Evolutionary conservation across 2,329 filamentous ascomycete genomes (phyloP), one percentile per base, ranked within the genome.

Genomic region (Xylaria sp.): DNA sequence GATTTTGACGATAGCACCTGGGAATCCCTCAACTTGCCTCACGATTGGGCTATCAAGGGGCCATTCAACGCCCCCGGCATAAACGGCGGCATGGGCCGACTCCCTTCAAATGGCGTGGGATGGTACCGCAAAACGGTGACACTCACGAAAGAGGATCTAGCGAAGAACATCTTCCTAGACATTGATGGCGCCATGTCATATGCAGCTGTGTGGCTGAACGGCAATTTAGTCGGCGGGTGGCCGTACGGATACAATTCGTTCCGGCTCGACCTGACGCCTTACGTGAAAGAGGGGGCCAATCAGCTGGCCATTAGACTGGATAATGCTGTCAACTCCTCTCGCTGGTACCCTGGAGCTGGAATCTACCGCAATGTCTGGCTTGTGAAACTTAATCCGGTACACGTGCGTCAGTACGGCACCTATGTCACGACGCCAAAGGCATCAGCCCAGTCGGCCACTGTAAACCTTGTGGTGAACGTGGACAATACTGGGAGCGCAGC

Each of bases 311-410:
- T 88, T 45, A 82, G 85, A 0, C 69, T 87, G 1, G 85, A 88
- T 56, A 86, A 87, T 67, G 78, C 81, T 0, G 47, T 81, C 0
- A 79, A 85, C 17, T 83, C 80, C 1, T 84, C 85, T 1, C 81
- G 85, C 2, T 88, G 84, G 84, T 88, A 87, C 68, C 85, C 85
- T 3, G 85, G 85, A 14, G 85, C 78, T 12, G 85, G 85, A 0
- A 77, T 88, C 14, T 87, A 87, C 72, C 81, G 85, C 1, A 86
- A 86, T 65, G 79, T 87, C 3, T 88, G 85, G 85, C 79, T 88
- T 17, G 81, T 82, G 42, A 86, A 83, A 65, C 81, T 82, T 11
- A 75, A 82, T 42, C 74, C 80, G 1, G 77, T 80, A 0, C 85
- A 86, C 66, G 81, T 88, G 2, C 81, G 75, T 8, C 83, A 87